phyloP scores from a whole-genome alignment of 1,284 basidiomycete species.

The Ganoderma sinense region DNA sequence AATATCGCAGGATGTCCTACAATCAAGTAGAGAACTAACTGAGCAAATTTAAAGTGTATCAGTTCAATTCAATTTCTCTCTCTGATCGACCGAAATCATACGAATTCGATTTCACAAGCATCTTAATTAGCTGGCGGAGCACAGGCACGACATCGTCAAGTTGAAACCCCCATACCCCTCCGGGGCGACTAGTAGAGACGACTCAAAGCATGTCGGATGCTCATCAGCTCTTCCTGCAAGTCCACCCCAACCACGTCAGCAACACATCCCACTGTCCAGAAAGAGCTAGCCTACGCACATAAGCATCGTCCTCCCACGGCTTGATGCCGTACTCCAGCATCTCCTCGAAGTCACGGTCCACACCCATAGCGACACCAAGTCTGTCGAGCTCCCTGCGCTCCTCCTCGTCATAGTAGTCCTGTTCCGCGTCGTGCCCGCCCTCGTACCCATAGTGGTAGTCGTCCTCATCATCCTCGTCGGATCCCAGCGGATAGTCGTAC shows the following conservation, averaged over 20 bases:
- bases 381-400: constrained; percentile 40
- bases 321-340: constrained; percentile 49
- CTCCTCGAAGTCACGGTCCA: constrained; percentile 46
- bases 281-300: constrained; percentile 36
- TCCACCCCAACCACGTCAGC: not conserved
- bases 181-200: not conserved
- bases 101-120: not conserved
- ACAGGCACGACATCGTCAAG: not conserved
- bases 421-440: not conserved
- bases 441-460: not conserved
- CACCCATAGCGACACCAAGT: no score
- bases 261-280: not conserved
- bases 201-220: not conserved
- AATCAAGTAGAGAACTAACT: no score
- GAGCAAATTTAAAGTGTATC: no score
- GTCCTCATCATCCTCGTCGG: constrained; percentile 7
- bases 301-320: constrained; percentile 54
- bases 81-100: not conserved
- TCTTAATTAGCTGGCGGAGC: not conserved
- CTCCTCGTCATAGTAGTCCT: constrained; percentile 28
- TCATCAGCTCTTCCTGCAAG: constrained; percentile 3
- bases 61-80: no score
- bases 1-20: no score
- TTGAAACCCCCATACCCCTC: not conserved
- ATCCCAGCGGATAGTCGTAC: constrained; percentile 4